Conservation (phyloP, 2,329 filamentous ascomycete species). For the Shiraia bambusicola region DNA sequence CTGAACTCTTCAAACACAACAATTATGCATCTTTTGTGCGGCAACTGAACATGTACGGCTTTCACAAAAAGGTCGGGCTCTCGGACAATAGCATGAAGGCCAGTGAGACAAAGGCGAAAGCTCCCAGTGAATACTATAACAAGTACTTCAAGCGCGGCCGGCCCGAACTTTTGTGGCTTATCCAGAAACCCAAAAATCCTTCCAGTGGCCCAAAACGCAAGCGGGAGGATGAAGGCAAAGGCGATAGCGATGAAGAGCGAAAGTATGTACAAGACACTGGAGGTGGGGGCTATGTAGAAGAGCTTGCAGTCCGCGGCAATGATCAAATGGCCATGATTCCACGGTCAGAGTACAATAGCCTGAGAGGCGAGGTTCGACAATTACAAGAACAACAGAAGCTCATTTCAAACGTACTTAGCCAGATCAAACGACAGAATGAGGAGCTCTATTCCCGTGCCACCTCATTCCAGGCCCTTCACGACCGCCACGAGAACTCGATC, state of each 20-base stretch:
- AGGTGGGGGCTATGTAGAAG: slow-evolving; percentile 44
- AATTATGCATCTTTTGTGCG: slow-evolving; percentile 78
- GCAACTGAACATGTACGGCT: slow-evolving; percentile 63
- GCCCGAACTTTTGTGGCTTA: slow-evolving; percentile 90
- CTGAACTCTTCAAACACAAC: slow-evolving; percentile 76
- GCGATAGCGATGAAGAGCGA: slow-evolving; percentile 69
- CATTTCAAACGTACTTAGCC: slow-evolving; percentile 79
- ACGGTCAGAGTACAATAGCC: slow-evolving; percentile 72
- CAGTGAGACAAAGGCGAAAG: slow-evolving; percentile 95
- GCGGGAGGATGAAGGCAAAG: slow-evolving; percentile 61
- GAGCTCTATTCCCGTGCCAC: slow-evolving; percentile 85
- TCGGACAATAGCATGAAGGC: slow-evolving; percentile 98
- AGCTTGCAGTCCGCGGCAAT: slow-evolving; percentile 40
- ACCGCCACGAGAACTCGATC: slow-evolving; percentile 97
- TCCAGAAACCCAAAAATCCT: slow-evolving; percentile 88
- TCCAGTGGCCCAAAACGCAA: slow-evolving; percentile 51
- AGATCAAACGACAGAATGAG: slow-evolving; percentile 81
- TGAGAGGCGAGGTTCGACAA: slow-evolving; percentile 77
- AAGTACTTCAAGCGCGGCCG: slow-evolving; percentile 93
- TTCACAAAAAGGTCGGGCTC: slow-evolving; percentile 62
- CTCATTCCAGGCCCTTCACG: slow-evolving; percentile 87
- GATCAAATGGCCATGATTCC: slow-evolving; percentile 56
- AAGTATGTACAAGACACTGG: slow-evolving; percentile 49
- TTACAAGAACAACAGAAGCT: slow-evolving; percentile 83
- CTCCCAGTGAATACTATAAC: slow-evolving; percentile 96